phyloP scores from a whole-genome alignment of 1,139 yeast genomes.

The Suhomyces choctaworum region DNA sequence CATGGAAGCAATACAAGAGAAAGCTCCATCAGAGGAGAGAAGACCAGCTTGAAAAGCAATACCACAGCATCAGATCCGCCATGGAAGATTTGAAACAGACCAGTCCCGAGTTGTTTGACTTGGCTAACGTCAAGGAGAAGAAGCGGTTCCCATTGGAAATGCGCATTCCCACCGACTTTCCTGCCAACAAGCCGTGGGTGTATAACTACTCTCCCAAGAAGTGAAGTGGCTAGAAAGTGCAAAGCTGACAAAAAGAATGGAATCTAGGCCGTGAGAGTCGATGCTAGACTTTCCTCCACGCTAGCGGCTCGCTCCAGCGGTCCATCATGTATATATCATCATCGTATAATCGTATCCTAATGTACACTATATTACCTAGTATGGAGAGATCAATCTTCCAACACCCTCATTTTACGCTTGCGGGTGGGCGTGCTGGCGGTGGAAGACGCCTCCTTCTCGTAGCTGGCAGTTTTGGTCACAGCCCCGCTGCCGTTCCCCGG shows the following conservation, averaged over 20 bases:
- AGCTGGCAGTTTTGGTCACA: conserved; percentile 3
- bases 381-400: conserved; percentile 27
- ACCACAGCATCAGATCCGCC: conserved; percentile 65
- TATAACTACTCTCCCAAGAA: conserved; percentile 46
- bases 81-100: conserved; percentile 64
- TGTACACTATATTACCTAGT: conserved; percentile 1
- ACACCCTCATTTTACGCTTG: conserved; percentile 35
- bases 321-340: too few species aligned
- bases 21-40: conserved; percentile 46
- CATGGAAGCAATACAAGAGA: conserved; percentile 71
- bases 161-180: conserved; percentile 87
- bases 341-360: too few species aligned
- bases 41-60: conserved; percentile 59
- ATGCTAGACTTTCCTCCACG: too few species aligned
- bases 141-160: conserved; percentile 73
- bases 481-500: conserved; percentile 18
- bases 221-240: too few species aligned
- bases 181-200: conserved; percentile 85
- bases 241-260: too few species aligned
- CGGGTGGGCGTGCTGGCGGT: conserved; percentile 33
- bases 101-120: conserved; percentile 50
- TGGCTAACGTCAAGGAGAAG: conserved; percentile 49
- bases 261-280: background rate
- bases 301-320: too few species aligned
- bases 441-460: conserved; percentile 7